phyloP scores from a whole-genome alignment of 768 basidiomycete species.

The Collybia nuda region DNA sequence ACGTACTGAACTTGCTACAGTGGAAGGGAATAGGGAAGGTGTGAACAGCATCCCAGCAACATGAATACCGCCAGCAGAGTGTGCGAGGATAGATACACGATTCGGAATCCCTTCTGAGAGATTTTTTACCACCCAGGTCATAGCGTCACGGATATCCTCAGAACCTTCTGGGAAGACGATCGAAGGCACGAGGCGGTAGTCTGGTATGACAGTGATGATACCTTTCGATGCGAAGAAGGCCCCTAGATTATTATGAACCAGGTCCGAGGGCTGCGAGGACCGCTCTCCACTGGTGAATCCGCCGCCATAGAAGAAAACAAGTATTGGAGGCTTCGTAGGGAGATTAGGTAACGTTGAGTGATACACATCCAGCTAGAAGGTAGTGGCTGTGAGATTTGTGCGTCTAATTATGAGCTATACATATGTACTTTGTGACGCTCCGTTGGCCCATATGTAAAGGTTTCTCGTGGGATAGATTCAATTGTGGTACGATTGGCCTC shows the following conservation, averaged over 20 bases:
- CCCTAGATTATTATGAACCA: conserved; percentile 24
- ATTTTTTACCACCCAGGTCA: conserved; percentile 16
- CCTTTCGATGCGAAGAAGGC: conserved; percentile 25
- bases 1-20: conserved; percentile 8
- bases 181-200: conserved; percentile 23
- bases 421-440: conserved; percentile 10
- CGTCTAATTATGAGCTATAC: background rate
- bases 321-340: conserved; percentile 9
- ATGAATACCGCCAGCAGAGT: conserved; percentile 27
- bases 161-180: conserved; percentile 22
- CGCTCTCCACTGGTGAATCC: conserved; percentile 19
- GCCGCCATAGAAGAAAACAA: conserved; percentile 25
- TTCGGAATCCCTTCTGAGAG: conserved; percentile 8
- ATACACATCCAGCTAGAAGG: conserved; percentile 23
- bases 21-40: conserved; percentile 10
- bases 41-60: conserved; percentile 15
- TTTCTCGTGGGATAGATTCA: conserved; percentile 13
- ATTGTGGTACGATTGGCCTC: conserved; percentile 17
- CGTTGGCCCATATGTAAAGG: conserved; percentile 15
- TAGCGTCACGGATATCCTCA: conserved; percentile 21
- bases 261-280: conserved; percentile 15
- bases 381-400: background rate
- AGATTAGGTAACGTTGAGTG: conserved; percentile 8
- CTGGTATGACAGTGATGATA: conserved; percentile 23
- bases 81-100: conserved; percentile 18